These are phyloP conservation scores for Ophiostoma tasmaniense DNA, from an alignment of 2,329 filamentous ascomycete species.

Conservation along the genomic window DNA sequence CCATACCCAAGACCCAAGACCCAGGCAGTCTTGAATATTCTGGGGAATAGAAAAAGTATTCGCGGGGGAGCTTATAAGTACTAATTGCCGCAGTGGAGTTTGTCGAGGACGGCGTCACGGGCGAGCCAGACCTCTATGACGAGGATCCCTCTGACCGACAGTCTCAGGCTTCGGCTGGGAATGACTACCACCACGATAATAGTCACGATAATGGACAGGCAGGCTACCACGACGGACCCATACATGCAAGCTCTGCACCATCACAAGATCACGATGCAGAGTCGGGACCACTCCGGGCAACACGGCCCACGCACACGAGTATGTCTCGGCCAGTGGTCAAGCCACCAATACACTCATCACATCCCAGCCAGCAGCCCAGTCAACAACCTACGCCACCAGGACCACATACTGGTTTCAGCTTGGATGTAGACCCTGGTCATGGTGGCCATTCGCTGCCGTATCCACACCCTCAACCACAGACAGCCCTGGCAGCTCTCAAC, in stretches of 20 bases:
- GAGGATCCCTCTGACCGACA: conserved; percentile 3
- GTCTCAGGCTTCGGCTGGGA: conserved; percentile 2
- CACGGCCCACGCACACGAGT: not conserved
- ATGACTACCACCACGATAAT: not conserved
- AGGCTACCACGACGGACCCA: not conserved
- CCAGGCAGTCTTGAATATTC: not conserved
- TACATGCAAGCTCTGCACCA: not conserved
- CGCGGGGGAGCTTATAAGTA: conserved; percentile 14
- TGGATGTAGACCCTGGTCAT: not conserved
- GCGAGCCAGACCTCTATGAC: conserved; percentile 14
- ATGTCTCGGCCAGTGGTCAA: not conserved
- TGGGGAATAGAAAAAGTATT: not conserved
- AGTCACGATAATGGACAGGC: not conserved
- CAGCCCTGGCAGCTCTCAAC: not conserved
- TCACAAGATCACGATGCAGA: not conserved
- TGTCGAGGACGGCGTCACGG: conserved; percentile 13
- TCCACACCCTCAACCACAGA: not conserved
- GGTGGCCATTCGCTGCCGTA: not conserved
- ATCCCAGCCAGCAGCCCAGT: conserved; percentile 1
- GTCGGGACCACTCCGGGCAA: not conserved
- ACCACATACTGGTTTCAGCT: not conserved
- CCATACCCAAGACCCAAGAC: not conserved
- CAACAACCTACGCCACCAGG: not conserved
- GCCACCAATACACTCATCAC: not conserved
- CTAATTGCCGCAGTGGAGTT: conserved; percentile 15